Percentiles rank a stretch among this genome's conserved stretches.
These are phyloP conservation scores for Byssoonygena ceratinophila DNA, from an alignment of 2,329 filamentous ascomycete genomes.

Conservation along the genomic window DNA sequence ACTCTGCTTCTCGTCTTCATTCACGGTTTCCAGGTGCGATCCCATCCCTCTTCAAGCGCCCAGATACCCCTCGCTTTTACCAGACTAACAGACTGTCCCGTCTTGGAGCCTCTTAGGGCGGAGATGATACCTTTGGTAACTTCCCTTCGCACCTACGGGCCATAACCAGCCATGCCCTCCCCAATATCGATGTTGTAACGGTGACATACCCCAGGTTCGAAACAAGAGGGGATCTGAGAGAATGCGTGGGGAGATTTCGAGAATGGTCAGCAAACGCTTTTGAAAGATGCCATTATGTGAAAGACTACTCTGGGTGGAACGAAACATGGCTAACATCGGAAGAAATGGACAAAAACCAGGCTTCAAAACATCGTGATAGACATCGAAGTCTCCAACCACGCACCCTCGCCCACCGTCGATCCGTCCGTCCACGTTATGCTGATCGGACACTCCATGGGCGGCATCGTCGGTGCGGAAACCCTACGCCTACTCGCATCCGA, in stretches of 20 bases:
- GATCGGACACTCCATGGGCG: slow-evolving; percentile 81
- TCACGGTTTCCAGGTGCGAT: slow-evolving; percentile 39
- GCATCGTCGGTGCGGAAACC: slow-evolving; percentile 87
- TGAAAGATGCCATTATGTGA: neutral
- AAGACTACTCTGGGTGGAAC: neutral
- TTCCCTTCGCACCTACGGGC: slow-evolving; percentile 38
- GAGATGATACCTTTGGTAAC: slow-evolving; percentile 39
- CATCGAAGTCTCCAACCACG: slow-evolving; percentile 71
- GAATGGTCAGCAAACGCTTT: slow-evolving; percentile 34
- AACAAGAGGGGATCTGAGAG: slow-evolving; percentile 39
- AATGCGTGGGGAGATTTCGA: slow-evolving; percentile 37
- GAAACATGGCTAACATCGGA: neutral
- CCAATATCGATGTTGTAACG: slow-evolving; percentile 33
- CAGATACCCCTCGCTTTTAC: neutral
- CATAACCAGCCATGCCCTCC: slow-evolving; percentile 35
- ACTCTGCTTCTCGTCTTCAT: slow-evolving; percentile 40
- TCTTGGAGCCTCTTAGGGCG: slow-evolving; percentile 30
- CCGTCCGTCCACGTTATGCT: slow-evolving; percentile 74
- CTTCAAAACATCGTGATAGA: slow-evolving; percentile 89
- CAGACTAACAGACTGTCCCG: too few relatives aligned
- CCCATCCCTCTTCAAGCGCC: neutral
- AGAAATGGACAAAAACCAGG: slow-evolving; percentile 41
- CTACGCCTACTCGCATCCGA: slow-evolving; percentile 64
- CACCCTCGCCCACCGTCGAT: slow-evolving; percentile 73
- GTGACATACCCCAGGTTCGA: slow-evolving; percentile 42